These are phyloP conservation scores for Rostrohypoxylon terebratum DNA, from an alignment of 495 filamentous ascomycete species.

Conservation along the genomic window DNA sequence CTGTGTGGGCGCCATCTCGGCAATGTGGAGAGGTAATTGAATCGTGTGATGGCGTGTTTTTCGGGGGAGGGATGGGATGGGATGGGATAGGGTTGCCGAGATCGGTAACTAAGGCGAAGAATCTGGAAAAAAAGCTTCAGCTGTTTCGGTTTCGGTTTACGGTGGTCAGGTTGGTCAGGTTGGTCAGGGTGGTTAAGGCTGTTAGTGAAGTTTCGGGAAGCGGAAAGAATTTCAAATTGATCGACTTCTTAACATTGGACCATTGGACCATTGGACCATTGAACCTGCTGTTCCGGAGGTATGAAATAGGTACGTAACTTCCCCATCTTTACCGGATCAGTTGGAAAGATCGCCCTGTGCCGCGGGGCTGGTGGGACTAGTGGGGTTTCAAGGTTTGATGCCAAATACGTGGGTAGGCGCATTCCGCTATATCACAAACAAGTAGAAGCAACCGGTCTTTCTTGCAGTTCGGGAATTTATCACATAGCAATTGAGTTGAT, in stretches of 20 bases:
- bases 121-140: slow-evolving; percentile 4
- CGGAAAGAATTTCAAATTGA: not conserved
- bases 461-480: not conserved
- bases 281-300: slow-evolving; percentile 13
- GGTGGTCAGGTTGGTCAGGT: too few relatives aligned
- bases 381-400: not conserved
- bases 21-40: slow-evolving; percentile 13
- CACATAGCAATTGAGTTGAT: not conserved
- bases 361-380: slow-evolving; percentile 35
- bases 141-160: slow-evolving; percentile 31
- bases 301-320: slow-evolving; percentile 7
- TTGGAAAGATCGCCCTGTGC: slow-evolving; percentile 9
- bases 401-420: not conserved
- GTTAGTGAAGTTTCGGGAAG: slow-evolving; percentile 20
- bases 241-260: too few relatives aligned
- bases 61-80: not conserved
- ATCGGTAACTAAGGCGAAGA: not conserved
- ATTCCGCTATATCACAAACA: not conserved
- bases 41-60: slow-evolving; percentile 14
- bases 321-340: slow-evolving; percentile 9
- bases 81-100: slow-evolving; percentile 10
- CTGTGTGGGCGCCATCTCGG: slow-evolving; percentile 63
- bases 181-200: too few relatives aligned
- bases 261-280: too few relatives aligned
- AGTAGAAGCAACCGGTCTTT: not conserved